Base-by-base conservation (phyloP, 163 green algal genomes). In the Smithsoniella earleae region DNA sequence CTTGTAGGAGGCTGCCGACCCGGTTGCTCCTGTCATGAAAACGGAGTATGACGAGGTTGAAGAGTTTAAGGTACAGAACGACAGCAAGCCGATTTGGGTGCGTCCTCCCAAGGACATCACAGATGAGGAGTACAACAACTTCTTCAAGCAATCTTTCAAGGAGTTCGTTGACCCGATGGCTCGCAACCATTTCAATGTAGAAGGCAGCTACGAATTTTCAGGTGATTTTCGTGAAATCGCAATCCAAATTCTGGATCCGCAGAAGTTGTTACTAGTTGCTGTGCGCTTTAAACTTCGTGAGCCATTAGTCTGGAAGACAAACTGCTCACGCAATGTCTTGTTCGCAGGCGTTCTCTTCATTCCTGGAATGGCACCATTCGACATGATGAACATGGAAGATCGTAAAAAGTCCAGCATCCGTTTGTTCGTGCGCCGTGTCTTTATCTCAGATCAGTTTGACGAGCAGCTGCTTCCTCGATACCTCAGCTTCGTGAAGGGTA, bases 361-460 rank as follows among this genome's bases (percentile, higher is more conserved):
- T 18, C 92, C 92, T 1, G 89, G 88, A 75, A 97, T 97, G 91
- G 87, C 89, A 20, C 92, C 92, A n/a, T 96, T 98, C 73, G 88
- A 95, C 64, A 78, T 84, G 38, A 75, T 75, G 40, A n/a, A n/a
- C n/a, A 27, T 75, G 78, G 34, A 69, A 13, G 58, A 69, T 31
- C 25, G 22, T 40, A 85, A 85, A 65, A 79, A 49, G 20, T 80
- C 80, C 36, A 89, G 87, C 82, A 96, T 97, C 80, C 86, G 87
- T 36, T 86, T 97, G 44, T 98, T 95, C 80, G 94, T 99, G 63
- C 93, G 92, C 78, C 82, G 92, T 8, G 94, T 99, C 5, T 99
- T 99, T 89, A 99, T 99, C 84, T 87, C 65, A 16, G 92, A 96
- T 75, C 88, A 96, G 80, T 99, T 99, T 80, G 91, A 97, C 77